phyloP scores from a whole-genome alignment of 1,284 basidiomycete genomes.

The Pseudozyma sp. region DNA sequence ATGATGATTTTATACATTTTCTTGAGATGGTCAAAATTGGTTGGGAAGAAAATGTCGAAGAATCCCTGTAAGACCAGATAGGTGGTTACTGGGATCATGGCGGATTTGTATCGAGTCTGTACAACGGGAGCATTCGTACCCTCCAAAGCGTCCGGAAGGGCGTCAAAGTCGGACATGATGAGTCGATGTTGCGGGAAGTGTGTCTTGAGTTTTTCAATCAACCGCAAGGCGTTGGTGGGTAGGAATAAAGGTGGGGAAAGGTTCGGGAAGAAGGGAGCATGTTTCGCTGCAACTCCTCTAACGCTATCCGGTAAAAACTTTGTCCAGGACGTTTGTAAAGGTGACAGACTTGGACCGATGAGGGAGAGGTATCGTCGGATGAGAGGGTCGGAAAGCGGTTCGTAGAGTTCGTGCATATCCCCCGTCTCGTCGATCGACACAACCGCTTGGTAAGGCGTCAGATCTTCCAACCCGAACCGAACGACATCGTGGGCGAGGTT shows the following conservation, averaged over 20 bases:
- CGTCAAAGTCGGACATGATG: constrained; percentile 90
- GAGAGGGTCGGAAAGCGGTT: constrained; percentile 85
- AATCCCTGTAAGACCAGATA: constrained; percentile 93
- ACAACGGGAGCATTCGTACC: constrained; percentile 93
- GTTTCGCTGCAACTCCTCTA: constrained; percentile 35
- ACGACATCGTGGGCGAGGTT: constrained; percentile 97
- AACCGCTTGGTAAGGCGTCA: constrained; percentile 83
- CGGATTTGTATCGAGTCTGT: constrained; percentile 87
- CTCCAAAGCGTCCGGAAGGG: constrained; percentile 83
- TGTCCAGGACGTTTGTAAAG: constrained; percentile 70
- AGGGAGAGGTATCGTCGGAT: constrained; percentile 76
- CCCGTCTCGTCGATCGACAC: constrained; percentile 84
- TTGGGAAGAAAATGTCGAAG: constrained; percentile 99
- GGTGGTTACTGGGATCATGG: constrained; percentile 84
- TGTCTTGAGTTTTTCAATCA: constrained; percentile 83
- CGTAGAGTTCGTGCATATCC: constrained; percentile 87
- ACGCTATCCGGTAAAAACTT: constrained; percentile 74
- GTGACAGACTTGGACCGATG: constrained; percentile 4
- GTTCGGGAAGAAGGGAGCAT: constrained; percentile 81
- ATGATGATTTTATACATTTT: constrained; percentile 47
- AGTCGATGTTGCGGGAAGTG: constrained; percentile 91
- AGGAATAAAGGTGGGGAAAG: constrained; percentile 89
- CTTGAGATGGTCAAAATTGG: constrained; percentile 81
- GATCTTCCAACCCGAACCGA: constrained; percentile 82
- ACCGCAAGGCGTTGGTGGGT: constrained; percentile 88